Evolutionary conservation across 2,329 filamentous ascomycete species (phyloP).

Genomic region (Hypoxylon sp.): DNA sequence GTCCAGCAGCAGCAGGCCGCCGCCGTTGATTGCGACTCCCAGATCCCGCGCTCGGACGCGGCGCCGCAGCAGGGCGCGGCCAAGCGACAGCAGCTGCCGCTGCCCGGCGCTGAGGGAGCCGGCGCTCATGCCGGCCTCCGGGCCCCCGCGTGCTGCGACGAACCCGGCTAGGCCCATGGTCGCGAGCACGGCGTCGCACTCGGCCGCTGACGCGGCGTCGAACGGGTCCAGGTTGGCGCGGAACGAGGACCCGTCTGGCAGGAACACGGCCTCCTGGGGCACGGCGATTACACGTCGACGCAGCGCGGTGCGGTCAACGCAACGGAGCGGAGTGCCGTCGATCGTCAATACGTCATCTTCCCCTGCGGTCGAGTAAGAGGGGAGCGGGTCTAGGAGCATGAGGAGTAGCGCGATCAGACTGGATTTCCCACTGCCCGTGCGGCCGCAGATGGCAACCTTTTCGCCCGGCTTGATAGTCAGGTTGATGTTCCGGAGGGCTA

Average conservation of each 20-base stretch:
- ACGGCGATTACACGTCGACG: conserved; percentile 52
- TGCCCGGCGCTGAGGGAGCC: conserved; percentile 60
- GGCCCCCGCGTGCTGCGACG: conserved; percentile 37
- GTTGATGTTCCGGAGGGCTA: conserved; percentile 42
- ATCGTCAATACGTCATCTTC: conserved; percentile 44
- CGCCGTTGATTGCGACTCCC: conserved; percentile 19
- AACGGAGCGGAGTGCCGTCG: conserved; percentile 45
- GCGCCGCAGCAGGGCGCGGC: conserved; percentile 40
- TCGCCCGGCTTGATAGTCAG: conserved; percentile 43
- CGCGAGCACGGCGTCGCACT: conserved; percentile 38
- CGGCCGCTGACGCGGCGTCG: conserved; percentile 27
- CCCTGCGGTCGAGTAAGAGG: too few relatives aligned
- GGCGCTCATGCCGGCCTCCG: conserved; percentile 48
- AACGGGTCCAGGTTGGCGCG: conserved; percentile 46
- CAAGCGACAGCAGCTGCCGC: conserved; percentile 42
- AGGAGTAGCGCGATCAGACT: conserved; percentile 50
- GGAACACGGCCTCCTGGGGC: conserved; percentile 54
- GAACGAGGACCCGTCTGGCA: conserved; percentile 48
- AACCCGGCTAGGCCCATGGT: conserved; percentile 37
- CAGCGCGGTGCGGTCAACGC: conserved; percentile 46
- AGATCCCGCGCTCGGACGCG: conserved; percentile 25
- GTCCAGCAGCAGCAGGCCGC: conserved; percentile 42
- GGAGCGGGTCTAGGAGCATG: conserved; percentile 48
- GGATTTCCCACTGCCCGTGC: conserved; percentile 50
- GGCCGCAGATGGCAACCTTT: conserved; percentile 46